A percentile compares a stretch with the other conserved stretches of the same genome.
Evolutionary conservation across 768 basidiomycete species (phyloP).

Genomic region (Cystobasidiopsis lactophilus): DNA sequence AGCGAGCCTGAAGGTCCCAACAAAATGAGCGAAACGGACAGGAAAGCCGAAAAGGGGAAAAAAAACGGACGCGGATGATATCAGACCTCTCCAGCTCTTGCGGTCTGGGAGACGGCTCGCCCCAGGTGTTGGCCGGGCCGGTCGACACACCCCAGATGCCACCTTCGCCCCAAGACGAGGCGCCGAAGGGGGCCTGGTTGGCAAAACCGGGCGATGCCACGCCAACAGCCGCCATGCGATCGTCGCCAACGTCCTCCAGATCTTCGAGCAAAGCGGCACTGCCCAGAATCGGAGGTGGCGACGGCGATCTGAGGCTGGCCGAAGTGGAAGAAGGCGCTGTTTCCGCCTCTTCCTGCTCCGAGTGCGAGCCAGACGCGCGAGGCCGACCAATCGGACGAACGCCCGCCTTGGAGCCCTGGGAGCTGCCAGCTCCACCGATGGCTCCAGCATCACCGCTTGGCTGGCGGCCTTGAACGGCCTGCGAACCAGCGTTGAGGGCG

Average conservation of each 20-base stretch:
- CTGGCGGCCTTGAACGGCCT: neutral
- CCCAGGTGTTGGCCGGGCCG: neutral
- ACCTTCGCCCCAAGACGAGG: neutral
- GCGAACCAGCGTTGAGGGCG: neutral
- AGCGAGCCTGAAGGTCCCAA: slow-evolving; percentile 17
- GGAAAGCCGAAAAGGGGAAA: slow-evolving; percentile 3
- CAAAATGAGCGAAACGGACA: slow-evolving; percentile 11
- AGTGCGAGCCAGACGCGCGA: too few relatives aligned
- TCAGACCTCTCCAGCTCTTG: neutral
- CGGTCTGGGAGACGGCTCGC: too few relatives aligned
- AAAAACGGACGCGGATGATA: slow-evolving; percentile 2
- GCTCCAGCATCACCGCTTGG: neutral
- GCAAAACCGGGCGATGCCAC: neutral
- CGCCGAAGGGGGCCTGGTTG: neutral
- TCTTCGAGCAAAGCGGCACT: slow-evolving; percentile 9
- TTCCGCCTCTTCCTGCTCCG: slow-evolving; percentile 5
- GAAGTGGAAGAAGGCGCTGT: slow-evolving; percentile 1
- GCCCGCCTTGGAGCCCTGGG: neutral
- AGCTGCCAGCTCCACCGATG: neutral
- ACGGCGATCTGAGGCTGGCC: slow-evolving; percentile 8
- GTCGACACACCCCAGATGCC: slow-evolving; percentile 2
- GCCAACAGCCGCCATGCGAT: neutral
- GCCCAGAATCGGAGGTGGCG: slow-evolving; percentile 10
- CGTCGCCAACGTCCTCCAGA: slow-evolving; percentile 4
- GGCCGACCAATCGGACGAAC: neutral